A percentile compares a stretch with the other conserved stretches of the same genome.
Conservation (phyloP, 768 basidiomycete genomes). For the Boletus vinaceobasis region DNA sequence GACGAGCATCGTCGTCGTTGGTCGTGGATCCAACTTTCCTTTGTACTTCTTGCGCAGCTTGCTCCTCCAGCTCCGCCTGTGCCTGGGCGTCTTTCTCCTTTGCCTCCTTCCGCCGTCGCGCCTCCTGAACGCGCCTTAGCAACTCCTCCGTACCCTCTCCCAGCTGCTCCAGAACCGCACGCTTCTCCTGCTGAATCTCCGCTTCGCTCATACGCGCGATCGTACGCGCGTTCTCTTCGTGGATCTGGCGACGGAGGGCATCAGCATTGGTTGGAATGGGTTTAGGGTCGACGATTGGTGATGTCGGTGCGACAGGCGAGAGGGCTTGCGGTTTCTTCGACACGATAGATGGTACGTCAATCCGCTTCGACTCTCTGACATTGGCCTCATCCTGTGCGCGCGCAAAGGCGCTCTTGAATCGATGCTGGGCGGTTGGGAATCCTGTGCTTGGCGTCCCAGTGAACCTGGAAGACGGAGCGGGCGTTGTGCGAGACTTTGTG, state of each 20-base stretch:
- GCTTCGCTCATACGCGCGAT: conserved; percentile 69
- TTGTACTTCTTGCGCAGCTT: background rate
- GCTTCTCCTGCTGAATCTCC: conserved; percentile 62
- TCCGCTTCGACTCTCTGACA: conserved; percentile 17
- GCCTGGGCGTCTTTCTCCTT: background rate
- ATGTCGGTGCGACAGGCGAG: background rate
- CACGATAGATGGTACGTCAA: conserved; percentile 23
- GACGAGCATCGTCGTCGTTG: background rate
- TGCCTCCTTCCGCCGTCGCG: conserved; percentile 16
- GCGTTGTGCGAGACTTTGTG: conserved; percentile 23
- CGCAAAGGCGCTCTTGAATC: conserved; percentile 60
- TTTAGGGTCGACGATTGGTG: conserved; percentile 5
- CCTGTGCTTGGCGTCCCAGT: conserved; percentile 36
- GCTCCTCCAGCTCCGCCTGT: background rate
- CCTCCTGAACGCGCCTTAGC: conserved; percentile 38
- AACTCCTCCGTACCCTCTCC: conserved; percentile 64
- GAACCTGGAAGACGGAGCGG: conserved; percentile 24
- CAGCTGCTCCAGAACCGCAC: conserved; percentile 67
- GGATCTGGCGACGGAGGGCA: conserved; percentile 56
- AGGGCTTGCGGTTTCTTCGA: conserved; percentile 16
- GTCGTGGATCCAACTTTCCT: background rate
- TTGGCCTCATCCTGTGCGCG: conserved; percentile 40
- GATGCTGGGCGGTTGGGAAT: conserved; percentile 63
- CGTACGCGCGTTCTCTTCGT: conserved; percentile 59
- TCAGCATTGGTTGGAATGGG: conserved; percentile 24